Evolutionary conservation across 2,329 filamentous ascomycete genomes (phyloP), one percentile per base, ranked within the genome.

Genomic region (Phialocephala subalpina): DNA sequence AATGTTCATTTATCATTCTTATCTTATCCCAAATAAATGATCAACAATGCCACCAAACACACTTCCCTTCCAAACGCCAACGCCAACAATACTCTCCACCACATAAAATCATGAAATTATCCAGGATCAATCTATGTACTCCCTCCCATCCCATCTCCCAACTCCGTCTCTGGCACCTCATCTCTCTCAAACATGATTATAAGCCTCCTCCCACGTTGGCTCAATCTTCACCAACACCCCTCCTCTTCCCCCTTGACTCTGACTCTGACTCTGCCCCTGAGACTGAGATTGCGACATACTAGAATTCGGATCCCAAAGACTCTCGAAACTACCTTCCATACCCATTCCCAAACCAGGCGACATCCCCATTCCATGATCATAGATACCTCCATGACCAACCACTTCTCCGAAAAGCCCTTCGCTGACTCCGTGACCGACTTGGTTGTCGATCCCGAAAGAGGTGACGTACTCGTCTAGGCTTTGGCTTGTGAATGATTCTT

Each of bases 171-270:
- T 11, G n/a, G 9, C n/a, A 22, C 22, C n/a, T 7, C 25, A 9
- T 33, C 14, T 29, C 45, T 52, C 38, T 52, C 49, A 64, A 25
- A 33, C 55, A 52, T 63, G 61, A 53, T 62, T 57, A 65, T 69
- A 68, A 14, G 45, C 66, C 18, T 65, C 66, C 33, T 68, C 70
- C 70, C 70, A 72, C 45, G 65, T 69, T 36, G 59, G 57, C 62
- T 72, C 70, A 18, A 45, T 72, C 65, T 72, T 72, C 1, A 72
- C 70, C 59, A 58, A 27, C 25, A 60, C 38, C 22, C 35, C 40
- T 5, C 45, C n/a, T 8, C 8, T 61, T 36, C 36, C 59, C n/a
- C 35, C 63, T 18, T 55, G 52, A 8, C 52, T 35, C 18, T 55
- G 52, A 2, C 3, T 5, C 5, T 55, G 22, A 22, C 35, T 22